phyloP scores from a whole-genome alignment of 2,329 filamentous ascomycete species.

The Microdochium bolleyi region DNA sequence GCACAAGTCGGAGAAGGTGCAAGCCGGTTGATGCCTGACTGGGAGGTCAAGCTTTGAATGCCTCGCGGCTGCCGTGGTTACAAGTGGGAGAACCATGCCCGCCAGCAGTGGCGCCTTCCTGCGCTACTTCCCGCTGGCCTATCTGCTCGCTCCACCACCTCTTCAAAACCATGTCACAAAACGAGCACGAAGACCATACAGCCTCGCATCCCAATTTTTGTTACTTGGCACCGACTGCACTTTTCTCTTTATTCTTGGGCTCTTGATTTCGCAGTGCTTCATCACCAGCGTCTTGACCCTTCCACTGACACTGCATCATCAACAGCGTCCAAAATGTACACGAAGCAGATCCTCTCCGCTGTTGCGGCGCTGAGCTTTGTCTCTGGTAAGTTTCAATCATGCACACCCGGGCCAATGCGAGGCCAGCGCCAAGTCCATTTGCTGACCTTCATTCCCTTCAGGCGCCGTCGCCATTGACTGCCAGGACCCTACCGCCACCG shows the following conservation, averaged over 20 bases:
- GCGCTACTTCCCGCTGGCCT: no score
- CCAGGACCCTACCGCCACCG: slow-evolving; percentile 35
- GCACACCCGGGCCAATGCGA: no score
- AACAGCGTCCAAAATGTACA: slow-evolving; percentile 34
- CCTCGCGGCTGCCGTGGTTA: no score
- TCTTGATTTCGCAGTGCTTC: neutral
- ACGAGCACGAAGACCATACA: no score
- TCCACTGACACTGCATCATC: slow-evolving; percentile 6
- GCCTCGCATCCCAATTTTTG: neutral
- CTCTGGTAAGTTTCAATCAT: slow-evolving; percentile 33
- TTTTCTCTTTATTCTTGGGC: neutral
- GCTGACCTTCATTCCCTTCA: slow-evolving; percentile 3
- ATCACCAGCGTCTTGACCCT: slow-evolving; percentile 2
- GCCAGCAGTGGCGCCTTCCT: no score
- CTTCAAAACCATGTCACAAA: no score
- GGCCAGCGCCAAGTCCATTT: neutral
- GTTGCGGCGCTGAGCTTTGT: slow-evolving; percentile 33
- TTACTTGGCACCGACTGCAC: neutral
- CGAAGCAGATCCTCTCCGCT: slow-evolving; percentile 35
- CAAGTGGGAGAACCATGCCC: no score
- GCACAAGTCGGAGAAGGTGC: no score
- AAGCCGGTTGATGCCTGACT: no score
- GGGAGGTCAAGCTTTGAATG: no score
- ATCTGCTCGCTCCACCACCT: no score
- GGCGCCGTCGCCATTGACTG: slow-evolving; percentile 20